phyloP scores from a whole-genome alignment of 2,329 filamentous ascomycete genomes.

The Chalaropsis thielavioides region DNA sequence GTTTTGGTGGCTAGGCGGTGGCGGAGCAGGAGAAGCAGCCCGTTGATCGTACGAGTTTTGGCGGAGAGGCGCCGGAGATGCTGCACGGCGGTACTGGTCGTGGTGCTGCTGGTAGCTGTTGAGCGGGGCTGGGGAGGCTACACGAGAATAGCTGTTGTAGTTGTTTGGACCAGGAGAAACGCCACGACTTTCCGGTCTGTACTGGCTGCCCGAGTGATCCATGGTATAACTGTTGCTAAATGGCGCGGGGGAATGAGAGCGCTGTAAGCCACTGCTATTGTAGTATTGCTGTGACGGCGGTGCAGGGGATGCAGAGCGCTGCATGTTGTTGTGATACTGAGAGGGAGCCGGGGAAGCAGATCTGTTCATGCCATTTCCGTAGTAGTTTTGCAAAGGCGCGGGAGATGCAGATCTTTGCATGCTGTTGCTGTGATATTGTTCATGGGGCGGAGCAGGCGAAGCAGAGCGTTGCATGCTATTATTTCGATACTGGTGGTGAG shows the following conservation, averaged over 20 bases:
- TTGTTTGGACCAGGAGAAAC: constrained; percentile 24
- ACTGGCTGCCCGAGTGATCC: background rate
- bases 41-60: constrained; percentile 18
- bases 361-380: constrained; percentile 12
- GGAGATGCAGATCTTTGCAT: constrained; percentile 13
- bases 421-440: constrained; percentile 24
- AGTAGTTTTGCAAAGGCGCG: constrained; percentile 11
- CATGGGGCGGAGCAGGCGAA: constrained; percentile 20
- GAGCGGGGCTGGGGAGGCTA: constrained; percentile 29
- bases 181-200: constrained; percentile 6
- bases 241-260: constrained; percentile 27
- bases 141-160: constrained; percentile 22
- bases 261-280: constrained; percentile 14
- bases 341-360: constrained; percentile 20
- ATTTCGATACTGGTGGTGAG: constrained; percentile 9
- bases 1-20: constrained; percentile 16
- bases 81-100: constrained; percentile 23
- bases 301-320: constrained; percentile 8
- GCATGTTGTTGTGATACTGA: constrained; percentile 21
- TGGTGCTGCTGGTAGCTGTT: constrained; percentile 20
- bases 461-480: constrained; percentile 16
- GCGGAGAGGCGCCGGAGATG: constrained; percentile 17
- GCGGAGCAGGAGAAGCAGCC: constrained; percentile 16
- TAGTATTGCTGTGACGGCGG: constrained; percentile 12
- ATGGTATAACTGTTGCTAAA: constrained; percentile 21